These are phyloP conservation scores for Scytalidium lignicola DNA, from an alignment of 2,329 filamentous ascomycete genomes.

Conservation along the genomic window DNA sequence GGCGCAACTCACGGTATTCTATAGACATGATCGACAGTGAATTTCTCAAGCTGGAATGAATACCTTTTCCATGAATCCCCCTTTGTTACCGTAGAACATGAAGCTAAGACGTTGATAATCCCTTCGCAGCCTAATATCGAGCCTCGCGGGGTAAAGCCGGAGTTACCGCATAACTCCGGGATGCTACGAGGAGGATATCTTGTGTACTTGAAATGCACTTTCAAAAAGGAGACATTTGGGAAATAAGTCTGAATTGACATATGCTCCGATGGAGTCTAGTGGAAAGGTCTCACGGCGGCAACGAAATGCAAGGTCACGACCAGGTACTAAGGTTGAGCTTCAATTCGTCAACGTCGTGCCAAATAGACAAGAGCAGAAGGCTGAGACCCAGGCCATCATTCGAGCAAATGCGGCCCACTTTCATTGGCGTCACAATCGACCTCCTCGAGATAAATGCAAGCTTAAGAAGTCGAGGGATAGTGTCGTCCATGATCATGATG, in stretches of 20 bases:
- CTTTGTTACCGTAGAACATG: too few species aligned
- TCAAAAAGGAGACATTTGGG: neutral
- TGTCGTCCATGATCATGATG: too few species aligned
- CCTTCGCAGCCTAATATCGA: too few species aligned
- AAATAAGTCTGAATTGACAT: neutral
- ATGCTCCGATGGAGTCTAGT: neutral
- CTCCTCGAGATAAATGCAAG: neutral
- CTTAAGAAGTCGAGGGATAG: neutral
- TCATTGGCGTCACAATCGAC: conserved; percentile 3
- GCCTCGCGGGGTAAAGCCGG: too few species aligned
- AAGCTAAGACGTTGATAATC: too few species aligned
- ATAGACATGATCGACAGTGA: too few species aligned
- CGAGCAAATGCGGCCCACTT: conserved; percentile 2
- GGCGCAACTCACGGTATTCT: too few species aligned
- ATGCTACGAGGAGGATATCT: neutral
- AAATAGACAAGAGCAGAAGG: neutral
- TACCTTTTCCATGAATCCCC: too few species aligned
- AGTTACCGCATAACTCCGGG: neutral
- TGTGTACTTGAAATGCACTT: neutral
- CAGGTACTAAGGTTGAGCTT: neutral
- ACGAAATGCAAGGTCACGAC: neutral
- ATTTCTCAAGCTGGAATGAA: too few species aligned
- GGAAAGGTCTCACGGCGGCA: neutral
- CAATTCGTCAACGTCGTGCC: conserved; percentile 1
- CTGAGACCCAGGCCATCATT: neutral